Percentiles rank a stretch among this genome's conserved stretches.
These are phyloP conservation scores for Mucor indicus DNA, from an alignment of 371 early-diverging fungal species.

Conservation along the genomic window DNA sequence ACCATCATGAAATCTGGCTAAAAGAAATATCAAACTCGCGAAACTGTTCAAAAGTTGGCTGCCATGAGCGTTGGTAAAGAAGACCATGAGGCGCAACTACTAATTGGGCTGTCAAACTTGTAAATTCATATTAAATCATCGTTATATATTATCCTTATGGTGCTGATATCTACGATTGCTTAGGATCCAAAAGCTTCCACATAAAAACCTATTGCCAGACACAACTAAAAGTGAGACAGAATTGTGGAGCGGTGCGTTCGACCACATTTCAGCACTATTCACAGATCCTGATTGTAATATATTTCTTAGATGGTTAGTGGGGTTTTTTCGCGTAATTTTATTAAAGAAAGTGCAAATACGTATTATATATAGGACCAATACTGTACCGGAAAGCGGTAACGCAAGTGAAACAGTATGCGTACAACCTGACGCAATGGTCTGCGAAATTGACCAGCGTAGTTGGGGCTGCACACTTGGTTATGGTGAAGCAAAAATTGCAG, in stretches of 20 bases:
- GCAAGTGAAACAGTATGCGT: conserved; percentile 3
- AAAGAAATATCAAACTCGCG: conserved; percentile 6
- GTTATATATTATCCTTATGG: conserved; percentile 7
- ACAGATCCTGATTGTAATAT: conserved; percentile 8
- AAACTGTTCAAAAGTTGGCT: conserved; percentile 9
- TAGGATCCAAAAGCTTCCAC: conserved; percentile 20
- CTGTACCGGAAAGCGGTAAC: conserved; percentile 8
- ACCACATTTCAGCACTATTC: conserved; percentile 14
- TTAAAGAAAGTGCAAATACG: conserved; percentile 5
- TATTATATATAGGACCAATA: conserved; percentile 15
- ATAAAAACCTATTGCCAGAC: not conserved
- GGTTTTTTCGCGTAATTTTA: conserved; percentile 7
- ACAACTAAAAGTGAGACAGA: conserved; percentile 13
- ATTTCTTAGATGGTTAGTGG: conserved; percentile 13
- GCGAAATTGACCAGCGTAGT: conserved; percentile 17
- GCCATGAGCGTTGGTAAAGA: conserved; percentile 10
- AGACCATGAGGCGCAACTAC: conserved; percentile 8
- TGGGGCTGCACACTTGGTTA: conserved; percentile 16
- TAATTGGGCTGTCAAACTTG: conserved; percentile 16
- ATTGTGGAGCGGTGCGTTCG: conserved; percentile 19
- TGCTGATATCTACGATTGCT: conserved; percentile 7
- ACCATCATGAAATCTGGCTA: conserved; percentile 8
- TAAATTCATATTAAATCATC: conserved; percentile 13
- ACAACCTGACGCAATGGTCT: conserved; percentile 20
- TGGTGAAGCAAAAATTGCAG: conserved; percentile 19